phyloP scores from a whole-genome alignment of 371 early-diverging fungal species.

The Zychaea mexicana region DNA sequence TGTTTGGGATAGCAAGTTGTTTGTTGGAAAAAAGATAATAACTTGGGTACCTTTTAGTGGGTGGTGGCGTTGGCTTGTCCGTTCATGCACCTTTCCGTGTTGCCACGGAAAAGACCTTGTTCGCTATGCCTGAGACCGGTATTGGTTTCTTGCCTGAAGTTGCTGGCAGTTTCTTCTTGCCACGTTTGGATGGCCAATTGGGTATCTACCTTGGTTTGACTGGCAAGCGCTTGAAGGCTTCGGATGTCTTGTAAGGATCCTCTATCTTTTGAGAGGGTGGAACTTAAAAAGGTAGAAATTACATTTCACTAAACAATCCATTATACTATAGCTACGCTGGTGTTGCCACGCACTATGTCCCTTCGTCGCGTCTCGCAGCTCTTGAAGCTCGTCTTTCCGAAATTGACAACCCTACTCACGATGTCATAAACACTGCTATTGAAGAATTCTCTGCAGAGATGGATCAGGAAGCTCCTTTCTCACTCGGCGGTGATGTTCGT shows the following conservation, averaged over 20 bases:
- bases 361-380: constrained; percentile 80
- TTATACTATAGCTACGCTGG: constrained; percentile 17
- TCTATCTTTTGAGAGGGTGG: neutral
- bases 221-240: constrained; percentile 79
- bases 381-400: constrained; percentile 86
- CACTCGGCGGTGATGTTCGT: constrained; percentile 68
- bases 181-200: constrained; percentile 90
- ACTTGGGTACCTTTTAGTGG: constrained; percentile 86
- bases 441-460: constrained; percentile 88
- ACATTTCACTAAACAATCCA: neutral
- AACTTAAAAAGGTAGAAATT: neutral
- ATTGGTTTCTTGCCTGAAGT: constrained; percentile 98
- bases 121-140: constrained; percentile 95
- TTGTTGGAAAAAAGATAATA: too few species aligned
- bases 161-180: constrained; percentile 93
- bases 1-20: too few species aligned
- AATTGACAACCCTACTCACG: constrained; percentile 75
- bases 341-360: constrained; percentile 95
- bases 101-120: constrained; percentile 91
- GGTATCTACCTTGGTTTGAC: constrained; percentile 95
- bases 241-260: constrained; percentile 81
- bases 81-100: constrained; percentile 96
- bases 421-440: constrained; percentile 86
- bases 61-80: constrained; percentile 95
- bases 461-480: constrained; percentile 28